Conservation (phyloP, 2,329 filamentous ascomycete genomes). For the Ascocoryne sarcoides region DNA sequence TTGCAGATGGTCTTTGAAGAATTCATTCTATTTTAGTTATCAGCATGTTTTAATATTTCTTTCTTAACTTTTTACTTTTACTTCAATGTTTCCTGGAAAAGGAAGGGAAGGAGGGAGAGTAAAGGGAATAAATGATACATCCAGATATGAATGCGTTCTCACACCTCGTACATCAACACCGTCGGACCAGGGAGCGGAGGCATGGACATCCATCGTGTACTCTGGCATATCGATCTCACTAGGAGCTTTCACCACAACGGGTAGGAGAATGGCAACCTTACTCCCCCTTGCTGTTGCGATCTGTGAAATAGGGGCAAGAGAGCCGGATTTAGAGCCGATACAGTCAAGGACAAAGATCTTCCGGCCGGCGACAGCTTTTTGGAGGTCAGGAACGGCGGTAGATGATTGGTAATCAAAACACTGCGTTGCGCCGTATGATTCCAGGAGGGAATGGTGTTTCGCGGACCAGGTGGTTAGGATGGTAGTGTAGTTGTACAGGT, state of each 20-base stretch:
- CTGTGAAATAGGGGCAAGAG: constrained; percentile 39
- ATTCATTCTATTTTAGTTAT: constrained; percentile 40
- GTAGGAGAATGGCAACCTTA: constrained; percentile 50
- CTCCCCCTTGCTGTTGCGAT: constrained; percentile 40
- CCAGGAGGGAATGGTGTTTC: constrained; percentile 25
- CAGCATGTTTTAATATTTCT: no score
- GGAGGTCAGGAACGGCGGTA: no score
- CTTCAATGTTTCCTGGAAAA: no score
- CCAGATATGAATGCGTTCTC: constrained; percentile 44
- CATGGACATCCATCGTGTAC: constrained; percentile 45
- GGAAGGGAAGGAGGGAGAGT: no score
- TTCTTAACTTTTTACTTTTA: no score
- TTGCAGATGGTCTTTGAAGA: constrained; percentile 35
- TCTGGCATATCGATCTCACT: constrained; percentile 39
- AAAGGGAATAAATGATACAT: constrained; percentile 30
- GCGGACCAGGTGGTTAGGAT: constrained; percentile 29
- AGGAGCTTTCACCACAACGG: constrained; percentile 48
- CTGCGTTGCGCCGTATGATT: constrained; percentile 23
- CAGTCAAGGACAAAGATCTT: constrained; percentile 47
- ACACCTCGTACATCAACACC: constrained; percentile 46
- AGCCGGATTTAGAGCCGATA: constrained; percentile 41
- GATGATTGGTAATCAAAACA: constrained; percentile 31
- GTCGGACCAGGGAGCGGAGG: constrained; percentile 38
- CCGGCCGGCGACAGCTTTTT: no score
- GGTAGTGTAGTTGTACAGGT: constrained; percentile 42